phyloP scores from a whole-genome alignment of 2,329 filamentous ascomycete species.

The Colletotrichum shisoi region DNA sequence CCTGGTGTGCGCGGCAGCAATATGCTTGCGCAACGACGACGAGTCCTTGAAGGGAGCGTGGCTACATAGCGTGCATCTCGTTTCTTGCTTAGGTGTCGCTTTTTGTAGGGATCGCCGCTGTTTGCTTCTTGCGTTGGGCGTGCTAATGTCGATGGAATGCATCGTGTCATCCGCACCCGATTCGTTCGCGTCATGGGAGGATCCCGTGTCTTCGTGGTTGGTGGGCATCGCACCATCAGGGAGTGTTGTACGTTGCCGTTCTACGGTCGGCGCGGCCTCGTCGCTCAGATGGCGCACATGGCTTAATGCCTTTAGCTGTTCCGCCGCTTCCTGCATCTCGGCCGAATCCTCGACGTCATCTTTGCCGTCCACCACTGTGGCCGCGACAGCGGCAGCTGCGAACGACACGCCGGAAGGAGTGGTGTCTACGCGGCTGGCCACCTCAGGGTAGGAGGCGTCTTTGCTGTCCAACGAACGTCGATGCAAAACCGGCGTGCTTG shows the following conservation, averaged over 20 bases:
- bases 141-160: slow-evolving; percentile 48
- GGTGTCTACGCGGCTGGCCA: slow-evolving; percentile 27
- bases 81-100: slow-evolving; percentile 64
- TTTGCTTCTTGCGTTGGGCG: slow-evolving; percentile 53
- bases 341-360: slow-evolving; percentile 68
- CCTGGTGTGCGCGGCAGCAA: slow-evolving; percentile 72
- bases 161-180: slow-evolving; percentile 53
- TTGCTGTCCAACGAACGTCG: slow-evolving; percentile 36
- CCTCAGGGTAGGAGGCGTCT: slow-evolving; percentile 34
- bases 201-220: slow-evolving; percentile 53
- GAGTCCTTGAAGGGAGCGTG: slow-evolving; percentile 73
- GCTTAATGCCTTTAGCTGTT: slow-evolving; percentile 71
- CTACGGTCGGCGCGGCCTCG: slow-evolving; percentile 43
- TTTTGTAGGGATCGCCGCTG: slow-evolving; percentile 59
- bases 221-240: slow-evolving; percentile 50
- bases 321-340: slow-evolving; percentile 73
- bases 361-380: slow-evolving; percentile 49
- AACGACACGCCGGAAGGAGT: slow-evolving; percentile 27
- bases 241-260: slow-evolving; percentile 50
- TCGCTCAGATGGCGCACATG: slow-evolving; percentile 61
- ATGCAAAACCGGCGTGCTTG: slow-evolving; percentile 48
- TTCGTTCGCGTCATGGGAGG: slow-evolving; percentile 53
- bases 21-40: slow-evolving; percentile 71
- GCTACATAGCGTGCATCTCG: slow-evolving; percentile 67
- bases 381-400: slow-evolving; percentile 32